phyloP scores from a whole-genome alignment of 371 early-diverging fungal genomes.

The Catenaria anguillulae region DNA sequence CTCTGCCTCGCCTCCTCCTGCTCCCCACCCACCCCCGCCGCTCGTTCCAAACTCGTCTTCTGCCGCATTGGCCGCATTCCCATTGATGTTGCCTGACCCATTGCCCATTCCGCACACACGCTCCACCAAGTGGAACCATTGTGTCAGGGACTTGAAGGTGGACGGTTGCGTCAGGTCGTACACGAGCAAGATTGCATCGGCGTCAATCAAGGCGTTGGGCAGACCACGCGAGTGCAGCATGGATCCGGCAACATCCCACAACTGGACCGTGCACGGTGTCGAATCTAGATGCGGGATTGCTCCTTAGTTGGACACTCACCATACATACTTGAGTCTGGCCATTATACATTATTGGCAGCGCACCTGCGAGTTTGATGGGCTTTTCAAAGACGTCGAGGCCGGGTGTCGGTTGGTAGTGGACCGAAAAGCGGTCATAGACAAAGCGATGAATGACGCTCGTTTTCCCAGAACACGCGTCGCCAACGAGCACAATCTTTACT shows the following conservation, averaged over 20 bases:
- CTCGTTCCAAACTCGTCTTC: too few species aligned
- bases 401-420: conserved; percentile 5
- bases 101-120: too few species aligned
- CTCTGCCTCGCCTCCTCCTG: too few species aligned
- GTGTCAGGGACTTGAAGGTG: background rate
- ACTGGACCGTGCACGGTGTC: background rate
- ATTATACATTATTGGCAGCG: too few species aligned
- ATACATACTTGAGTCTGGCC: too few species aligned
- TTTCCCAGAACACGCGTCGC: background rate
- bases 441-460: background rate
- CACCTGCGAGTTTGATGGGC: background rate
- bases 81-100: too few species aligned
- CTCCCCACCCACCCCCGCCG: too few species aligned
- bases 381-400: background rate
- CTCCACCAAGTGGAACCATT: background rate
- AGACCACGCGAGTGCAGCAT: background rate
- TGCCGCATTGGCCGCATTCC: too few species aligned
- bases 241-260: background rate
- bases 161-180: background rate
- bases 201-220: background rate
- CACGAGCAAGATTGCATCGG: background rate
- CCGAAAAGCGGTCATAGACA: background rate
- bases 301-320: too few species aligned
- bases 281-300: too few species aligned
- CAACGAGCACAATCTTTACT: background rate